Conservation (phyloP, 176 grass and related monocot species). For the Leersia perrieri region DNA sequence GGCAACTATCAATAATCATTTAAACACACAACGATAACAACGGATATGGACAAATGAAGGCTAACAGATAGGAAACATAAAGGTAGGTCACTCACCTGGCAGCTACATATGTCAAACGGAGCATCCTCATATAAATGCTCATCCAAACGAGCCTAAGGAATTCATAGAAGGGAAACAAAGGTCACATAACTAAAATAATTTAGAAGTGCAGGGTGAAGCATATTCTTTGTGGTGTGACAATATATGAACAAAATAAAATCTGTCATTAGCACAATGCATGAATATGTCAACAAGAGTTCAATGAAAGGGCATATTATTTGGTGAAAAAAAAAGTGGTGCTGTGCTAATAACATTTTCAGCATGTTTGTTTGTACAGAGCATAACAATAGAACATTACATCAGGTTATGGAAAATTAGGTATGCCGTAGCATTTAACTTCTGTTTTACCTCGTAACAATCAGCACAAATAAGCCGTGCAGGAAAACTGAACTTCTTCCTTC, state of each 20-base stretch:
- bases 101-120: slow-evolving; percentile 93
- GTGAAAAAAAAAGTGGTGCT: background rate
- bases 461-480: slow-evolving; percentile 92
- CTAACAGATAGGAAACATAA: background rate
- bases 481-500: slow-evolving; percentile 90
- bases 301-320: background rate
- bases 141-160: slow-evolving; percentile 69
- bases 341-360: background rate
- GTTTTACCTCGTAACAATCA: slow-evolving; percentile 87
- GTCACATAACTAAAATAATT: background rate
- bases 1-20: background rate
- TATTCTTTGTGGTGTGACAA: background rate
- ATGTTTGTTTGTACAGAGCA: background rate
- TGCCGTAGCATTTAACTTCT: background rate
- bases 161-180: slow-evolving; percentile 8
- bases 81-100: slow-evolving; percentile 55
- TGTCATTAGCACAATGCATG: background rate
- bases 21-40: slow-evolving; percentile 13
- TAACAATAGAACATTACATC: background rate
- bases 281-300: background rate
- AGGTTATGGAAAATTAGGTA: background rate
- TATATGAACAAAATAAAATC: background rate
- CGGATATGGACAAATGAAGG: background rate
- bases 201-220: background rate
- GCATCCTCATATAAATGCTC: slow-evolving; percentile 81